Conservation (phyloP, 768 basidiomycete genomes). For the Galerina marginata region DNA sequence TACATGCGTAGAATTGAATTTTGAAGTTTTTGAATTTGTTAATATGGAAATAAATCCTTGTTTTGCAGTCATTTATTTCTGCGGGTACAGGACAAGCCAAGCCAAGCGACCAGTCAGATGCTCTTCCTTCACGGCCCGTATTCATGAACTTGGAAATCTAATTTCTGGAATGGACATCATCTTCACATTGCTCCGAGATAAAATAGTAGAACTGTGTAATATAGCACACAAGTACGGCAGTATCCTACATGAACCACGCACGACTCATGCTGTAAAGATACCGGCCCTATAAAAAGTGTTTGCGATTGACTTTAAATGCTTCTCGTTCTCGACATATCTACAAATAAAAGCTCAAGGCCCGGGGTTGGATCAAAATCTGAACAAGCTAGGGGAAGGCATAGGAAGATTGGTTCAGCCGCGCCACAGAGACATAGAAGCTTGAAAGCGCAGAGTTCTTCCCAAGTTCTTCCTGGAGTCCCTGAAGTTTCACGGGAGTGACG, state of each 20-base stretch:
- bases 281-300: no score
- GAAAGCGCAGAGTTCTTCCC: background rate
- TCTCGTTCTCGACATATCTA: no score
- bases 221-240: no score
- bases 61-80: background rate
- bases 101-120: no score
- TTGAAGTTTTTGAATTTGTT: background rate
- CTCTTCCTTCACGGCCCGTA: no score
- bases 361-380: background rate
- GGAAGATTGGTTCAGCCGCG: slow-evolving; percentile 11
- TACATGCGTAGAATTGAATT: slow-evolving; percentile 1
- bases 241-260: no score
- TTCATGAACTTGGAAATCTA: no score
- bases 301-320: no score
- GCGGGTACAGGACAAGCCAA: background rate
- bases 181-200: no score
- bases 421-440: slow-evolving; percentile 1
- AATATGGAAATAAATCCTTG: slow-evolving; percentile 10
- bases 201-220: no score
- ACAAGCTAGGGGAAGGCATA: background rate
- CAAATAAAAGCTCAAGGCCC: background rate
- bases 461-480: background rate
- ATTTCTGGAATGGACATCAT: no score
- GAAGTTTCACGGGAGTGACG: background rate
- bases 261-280: no score